phyloP scores from a whole-genome alignment of 1,284 basidiomycete species.

The Inonotus hispidus region DNA sequence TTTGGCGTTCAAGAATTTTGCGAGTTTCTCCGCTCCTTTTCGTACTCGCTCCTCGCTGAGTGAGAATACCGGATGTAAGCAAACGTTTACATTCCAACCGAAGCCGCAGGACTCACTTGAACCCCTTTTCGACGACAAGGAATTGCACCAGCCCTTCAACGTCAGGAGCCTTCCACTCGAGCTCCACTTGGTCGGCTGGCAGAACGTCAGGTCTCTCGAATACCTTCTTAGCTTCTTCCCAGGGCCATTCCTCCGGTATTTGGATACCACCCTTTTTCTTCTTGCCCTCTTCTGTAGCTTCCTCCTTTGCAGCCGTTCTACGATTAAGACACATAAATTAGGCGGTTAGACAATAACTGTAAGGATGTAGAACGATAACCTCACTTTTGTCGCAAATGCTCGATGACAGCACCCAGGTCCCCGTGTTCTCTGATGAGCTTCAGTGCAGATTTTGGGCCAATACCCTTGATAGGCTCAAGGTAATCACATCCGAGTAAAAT shows the following conservation, averaged over 20 bases:
- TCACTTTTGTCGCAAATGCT: constrained; percentile 77
- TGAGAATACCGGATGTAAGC: neutral
- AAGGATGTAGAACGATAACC: constrained; percentile 22
- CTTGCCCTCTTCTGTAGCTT: constrained; percentile 44
- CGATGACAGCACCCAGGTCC: constrained; percentile 76
- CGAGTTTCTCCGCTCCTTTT: constrained; percentile 90
- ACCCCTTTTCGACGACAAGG: constrained; percentile 92
- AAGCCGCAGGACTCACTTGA: constrained; percentile 65
- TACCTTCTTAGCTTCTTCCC: constrained; percentile 89
- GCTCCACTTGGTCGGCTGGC: constrained; percentile 84
- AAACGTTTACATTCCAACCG: neutral
- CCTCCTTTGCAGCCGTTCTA: constrained; percentile 49
- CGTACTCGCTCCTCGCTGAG: constrained; percentile 92
- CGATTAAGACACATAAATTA: neutral
- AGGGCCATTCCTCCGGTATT: constrained; percentile 94
- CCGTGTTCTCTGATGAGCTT: constrained; percentile 89
- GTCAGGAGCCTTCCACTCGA: constrained; percentile 95
- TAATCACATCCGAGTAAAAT: constrained; percentile 98
- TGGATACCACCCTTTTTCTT: constrained; percentile 60
- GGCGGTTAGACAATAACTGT: neutral
- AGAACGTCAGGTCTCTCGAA: constrained; percentile 89
- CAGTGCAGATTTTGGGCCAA: constrained; percentile 94
- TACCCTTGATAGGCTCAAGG: constrained; percentile 91
- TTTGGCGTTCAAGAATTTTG: constrained; percentile 84
- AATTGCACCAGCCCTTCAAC: constrained; percentile 94